A percentile compares a stretch with the other conserved stretches of the same genome.
Conservation (phyloP, 352 stramenopile genomes). For the Blastocystis sp. region DNA sequence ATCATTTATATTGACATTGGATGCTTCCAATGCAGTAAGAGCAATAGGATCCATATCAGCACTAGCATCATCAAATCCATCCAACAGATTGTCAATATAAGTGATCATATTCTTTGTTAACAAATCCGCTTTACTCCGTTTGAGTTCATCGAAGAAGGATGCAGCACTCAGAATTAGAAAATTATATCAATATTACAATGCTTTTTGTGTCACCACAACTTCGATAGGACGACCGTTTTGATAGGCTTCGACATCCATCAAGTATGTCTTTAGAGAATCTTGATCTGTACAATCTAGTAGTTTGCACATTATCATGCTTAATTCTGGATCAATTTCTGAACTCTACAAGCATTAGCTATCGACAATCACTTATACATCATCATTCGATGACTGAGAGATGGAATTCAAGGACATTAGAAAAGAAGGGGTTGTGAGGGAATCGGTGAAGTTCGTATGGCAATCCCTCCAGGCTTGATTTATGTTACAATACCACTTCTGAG, state of each 20-base stretch:
- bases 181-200: neutral
- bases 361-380: neutral
- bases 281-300: constrained; percentile 4
- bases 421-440: constrained; percentile 9
- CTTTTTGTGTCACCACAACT: constrained; percentile 22
- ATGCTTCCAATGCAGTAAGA: neutral
- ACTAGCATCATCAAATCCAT: constrained; percentile 38
- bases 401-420: neutral
- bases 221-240: constrained; percentile 27
- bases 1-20: neutral
- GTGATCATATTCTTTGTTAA: neutral
- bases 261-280: neutral
- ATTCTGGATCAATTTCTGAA: constrained; percentile 10
- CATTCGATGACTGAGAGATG: neutral
- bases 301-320: constrained; percentile 42
- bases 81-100: constrained; percentile 17
- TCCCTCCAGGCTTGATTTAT: constrained; percentile 47
- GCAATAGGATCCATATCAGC: constrained; percentile 1
- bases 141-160: constrained; percentile 55
- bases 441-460: neutral
- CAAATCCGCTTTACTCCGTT: neutral
- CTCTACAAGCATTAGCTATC: neutral
- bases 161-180: neutral
- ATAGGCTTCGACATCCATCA: constrained; percentile 43
- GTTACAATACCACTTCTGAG: neutral